These are phyloP conservation scores for Aspergillus calidoustus DNA, from an alignment of 2,329 filamentous ascomycete species.

Conservation along the genomic window DNA sequence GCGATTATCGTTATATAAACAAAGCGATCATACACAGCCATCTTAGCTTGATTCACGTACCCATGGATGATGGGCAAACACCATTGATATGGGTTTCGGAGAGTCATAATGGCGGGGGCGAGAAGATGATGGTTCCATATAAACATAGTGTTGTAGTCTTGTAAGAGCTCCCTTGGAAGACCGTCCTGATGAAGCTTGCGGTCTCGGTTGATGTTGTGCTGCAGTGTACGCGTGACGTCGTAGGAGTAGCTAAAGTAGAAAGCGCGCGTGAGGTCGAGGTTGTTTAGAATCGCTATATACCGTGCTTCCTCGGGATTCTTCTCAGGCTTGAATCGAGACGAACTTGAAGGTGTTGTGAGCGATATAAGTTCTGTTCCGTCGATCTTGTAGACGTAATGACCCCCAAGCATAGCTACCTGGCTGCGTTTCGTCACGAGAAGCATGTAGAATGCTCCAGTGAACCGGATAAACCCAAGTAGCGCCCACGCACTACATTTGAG, in stretches of 20 bases:
- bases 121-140: constrained; percentile 95
- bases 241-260: constrained; percentile 99
- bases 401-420: constrained; percentile 93
- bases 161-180: constrained; percentile 64
- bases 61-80: constrained; percentile 94
- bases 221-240: constrained; percentile 88
- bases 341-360: constrained; percentile 69
- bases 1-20: constrained; percentile 95
- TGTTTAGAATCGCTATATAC: constrained; percentile 86
- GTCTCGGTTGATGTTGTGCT: constrained; percentile 87
- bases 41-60: constrained; percentile 87
- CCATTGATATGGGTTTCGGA: constrained; percentile 91
- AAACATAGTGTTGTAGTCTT: constrained; percentile 95
- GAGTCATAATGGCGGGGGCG: constrained; percentile 68
- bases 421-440: constrained; percentile 93
- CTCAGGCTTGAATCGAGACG: constrained; percentile 73
- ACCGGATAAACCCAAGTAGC: constrained; percentile 89
- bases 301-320: constrained; percentile 86
- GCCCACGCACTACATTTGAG: constrained; percentile 92
- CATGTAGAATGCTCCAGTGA: constrained; percentile 97
- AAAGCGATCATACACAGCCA: constrained; percentile 83
- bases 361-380: constrained; percentile 92
- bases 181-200: constrained; percentile 72
- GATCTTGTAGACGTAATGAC: constrained; percentile 94
- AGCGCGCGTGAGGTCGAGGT: constrained; percentile 84